Conservation (phyloP, 2,329 filamentous ascomycete species). For the Elsinoe fawcettii region DNA sequence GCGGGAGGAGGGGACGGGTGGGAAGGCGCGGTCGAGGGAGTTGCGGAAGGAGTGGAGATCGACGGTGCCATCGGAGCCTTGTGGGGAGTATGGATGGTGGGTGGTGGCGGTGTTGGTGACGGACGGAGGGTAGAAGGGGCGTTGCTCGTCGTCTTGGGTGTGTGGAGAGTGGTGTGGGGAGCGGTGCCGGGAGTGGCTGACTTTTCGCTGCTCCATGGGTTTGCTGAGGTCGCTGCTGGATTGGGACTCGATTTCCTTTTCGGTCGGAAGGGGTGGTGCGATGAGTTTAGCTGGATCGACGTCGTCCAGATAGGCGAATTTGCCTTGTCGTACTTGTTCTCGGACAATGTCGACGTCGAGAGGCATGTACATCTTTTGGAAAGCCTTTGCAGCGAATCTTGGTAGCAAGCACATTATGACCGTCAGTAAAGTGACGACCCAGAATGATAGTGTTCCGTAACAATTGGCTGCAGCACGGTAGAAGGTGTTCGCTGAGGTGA, state of each 20-base stretch:
- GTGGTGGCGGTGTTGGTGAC: slow-evolving; percentile 68
- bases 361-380: slow-evolving; percentile 92
- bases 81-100: slow-evolving; percentile 75
- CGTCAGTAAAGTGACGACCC: slow-evolving; percentile 73
- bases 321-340: slow-evolving; percentile 77
- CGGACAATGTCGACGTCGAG: slow-evolving; percentile 91
- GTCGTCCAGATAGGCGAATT: slow-evolving; percentile 66
- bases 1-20: slow-evolving; percentile 20
- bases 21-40: slow-evolving; percentile 35
- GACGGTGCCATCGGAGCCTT: slow-evolving; percentile 79
- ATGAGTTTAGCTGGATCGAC: slow-evolving; percentile 35
- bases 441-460: slow-evolving; percentile 76
- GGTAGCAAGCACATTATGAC: slow-evolving; percentile 78
- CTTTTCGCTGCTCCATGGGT: slow-evolving; percentile 44
- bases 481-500: slow-evolving; percentile 53
- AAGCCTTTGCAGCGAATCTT: slow-evolving; percentile 73
- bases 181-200: slow-evolving; percentile 48
- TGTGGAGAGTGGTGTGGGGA: slow-evolving; percentile 45
- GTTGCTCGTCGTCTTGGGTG: slow-evolving; percentile 58
- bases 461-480: slow-evolving; percentile 72
- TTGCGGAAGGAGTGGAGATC: slow-evolving; percentile 61
- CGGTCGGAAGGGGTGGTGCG: slow-evolving; percentile 35
- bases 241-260: slow-evolving; percentile 43
- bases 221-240: slow-evolving; percentile 51
- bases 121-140: slow-evolving; percentile 89